Base-by-base conservation (phyloP, 1,284 basidiomycete species). In the Pholiota adiposa region DNA sequence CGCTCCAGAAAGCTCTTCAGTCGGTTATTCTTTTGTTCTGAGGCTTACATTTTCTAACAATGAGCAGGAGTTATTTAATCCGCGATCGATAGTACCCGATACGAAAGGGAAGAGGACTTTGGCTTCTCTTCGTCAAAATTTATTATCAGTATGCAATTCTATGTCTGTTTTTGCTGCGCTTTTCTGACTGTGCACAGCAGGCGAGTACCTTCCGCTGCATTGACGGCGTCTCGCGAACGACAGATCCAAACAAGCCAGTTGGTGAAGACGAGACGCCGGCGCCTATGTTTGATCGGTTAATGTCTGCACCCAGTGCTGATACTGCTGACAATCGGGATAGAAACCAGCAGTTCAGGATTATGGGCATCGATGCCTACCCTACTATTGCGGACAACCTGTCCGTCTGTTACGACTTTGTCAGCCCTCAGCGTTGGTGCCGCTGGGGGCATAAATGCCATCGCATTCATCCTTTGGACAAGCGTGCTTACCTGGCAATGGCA, bases 401-500 rank as follows among this genome's bases (percentile, higher is more conserved):
- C 54, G 67, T 76, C 4, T 77, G 76, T 56, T 65, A 62, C 9
- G 51, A 66, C 18, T 76, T 70, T 58, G 49, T 73, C 18, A 64
- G 55, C 18, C 9, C 2, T 16, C 4, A 8, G n/a, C 44, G 59
- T 9, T 59, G 63, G 54, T 67, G 73, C 50, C 7, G 4, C 1
- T 27, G 36, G 16, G 64, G 58, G 7, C n/a, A 3, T 3, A 9
- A 38, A 0, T 77, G 75, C 52, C 1, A 5, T 31, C 68, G 70
- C 4, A 68, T 76, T 5, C 76, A 76, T 54, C 75, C 76, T 4
- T 60, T 64, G 14, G 57, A 70, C 53, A 69, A 63, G 50, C 8
- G n/a, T 0, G 46, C 44, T 0, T 68, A 66, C 54, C 34, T 63
- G 19, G 12, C 53, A 11, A 38, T 36, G 2, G 63, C 54, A n/a